These are phyloP conservation scores for Clitocybe nebularis DNA, from an alignment of 1,284 basidiomycete species.

Conservation along the genomic window DNA sequence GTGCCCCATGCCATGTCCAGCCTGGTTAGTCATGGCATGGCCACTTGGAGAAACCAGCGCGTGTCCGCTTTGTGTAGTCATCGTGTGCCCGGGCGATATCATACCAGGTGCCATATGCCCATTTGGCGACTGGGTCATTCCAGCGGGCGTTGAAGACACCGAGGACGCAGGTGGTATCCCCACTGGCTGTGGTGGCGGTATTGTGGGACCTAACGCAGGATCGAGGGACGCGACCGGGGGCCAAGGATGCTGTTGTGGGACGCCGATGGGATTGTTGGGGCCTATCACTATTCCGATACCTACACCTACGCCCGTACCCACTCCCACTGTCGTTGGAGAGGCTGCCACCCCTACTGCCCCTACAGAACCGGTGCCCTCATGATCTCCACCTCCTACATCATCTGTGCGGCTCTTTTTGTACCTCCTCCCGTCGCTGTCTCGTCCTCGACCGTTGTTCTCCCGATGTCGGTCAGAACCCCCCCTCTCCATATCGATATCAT, in stretches of 20 bases:
- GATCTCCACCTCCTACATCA: neutral
- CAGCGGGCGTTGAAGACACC: no score
- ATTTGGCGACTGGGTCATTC: no score
- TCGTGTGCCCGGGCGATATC: no score
- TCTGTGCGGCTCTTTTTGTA: constrained; percentile 5
- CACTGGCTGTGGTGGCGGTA: constrained; percentile 15
- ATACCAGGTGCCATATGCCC: no score
- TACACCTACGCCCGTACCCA: neutral
- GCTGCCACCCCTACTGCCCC: neutral
- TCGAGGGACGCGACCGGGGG: constrained; percentile 27
- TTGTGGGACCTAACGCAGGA: constrained; percentile 24
- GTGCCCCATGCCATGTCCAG: no score
- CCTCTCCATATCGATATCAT: constrained; percentile 18
- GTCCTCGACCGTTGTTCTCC: no score
- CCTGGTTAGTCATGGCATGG: no score
- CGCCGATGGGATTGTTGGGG: constrained; percentile 15
- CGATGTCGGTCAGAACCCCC: no score
- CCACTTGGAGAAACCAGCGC: no score
- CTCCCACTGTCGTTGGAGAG: neutral
- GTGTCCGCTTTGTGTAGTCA: no score
- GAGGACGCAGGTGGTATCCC: no score
- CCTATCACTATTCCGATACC: constrained; percentile 17
- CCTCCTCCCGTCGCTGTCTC: neutral
- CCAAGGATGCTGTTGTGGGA: constrained; percentile 26
- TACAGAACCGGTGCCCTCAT: neutral